These are phyloP conservation scores for Orobanche coerulescens DNA, from an alignment of 257 asterid species.

Conservation along the genomic window DNA sequence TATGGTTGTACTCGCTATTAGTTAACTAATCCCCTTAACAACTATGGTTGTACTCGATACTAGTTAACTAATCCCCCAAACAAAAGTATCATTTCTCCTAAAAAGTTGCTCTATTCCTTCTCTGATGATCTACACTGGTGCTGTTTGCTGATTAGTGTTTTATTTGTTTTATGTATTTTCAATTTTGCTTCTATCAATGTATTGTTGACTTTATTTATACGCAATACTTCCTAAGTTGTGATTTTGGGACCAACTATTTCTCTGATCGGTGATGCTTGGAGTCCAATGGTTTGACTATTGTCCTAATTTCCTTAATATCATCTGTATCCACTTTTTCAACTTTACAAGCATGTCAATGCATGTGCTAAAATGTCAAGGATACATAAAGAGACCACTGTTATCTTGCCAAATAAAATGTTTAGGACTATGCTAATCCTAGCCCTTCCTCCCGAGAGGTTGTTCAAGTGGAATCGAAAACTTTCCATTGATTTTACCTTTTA, in stretches of 20 bases:
- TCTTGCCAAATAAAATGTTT: slow-evolving; percentile 3
- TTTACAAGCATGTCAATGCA: not conserved
- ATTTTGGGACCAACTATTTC: not conserved
- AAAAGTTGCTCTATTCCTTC: not conserved
- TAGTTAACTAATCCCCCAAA: slow-evolving; percentile 1
- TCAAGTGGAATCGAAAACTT: not conserved
- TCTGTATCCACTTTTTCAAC: not conserved
- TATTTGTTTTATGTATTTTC: not conserved
- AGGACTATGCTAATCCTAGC: slow-evolving; percentile 1
- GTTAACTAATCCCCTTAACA: too few relatives aligned
- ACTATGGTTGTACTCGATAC: not conserved
- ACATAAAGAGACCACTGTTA: not conserved
- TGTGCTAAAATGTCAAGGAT: not conserved
- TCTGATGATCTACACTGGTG: not conserved
- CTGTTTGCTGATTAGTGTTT: not conserved
- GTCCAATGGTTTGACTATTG: not conserved
- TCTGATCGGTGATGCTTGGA: not conserved
- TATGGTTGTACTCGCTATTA: too few relatives aligned
- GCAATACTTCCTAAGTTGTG: not conserved
- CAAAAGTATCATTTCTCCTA: not conserved
- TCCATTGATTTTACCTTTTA: not conserved
- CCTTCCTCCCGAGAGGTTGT: too few relatives aligned
- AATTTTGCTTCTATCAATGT: not conserved
- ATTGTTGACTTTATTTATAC: not conserved
- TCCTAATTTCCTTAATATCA: not conserved